Base-by-base conservation (phyloP, 2,329 filamentous ascomycete species). In the Alternaria sp. region DNA sequence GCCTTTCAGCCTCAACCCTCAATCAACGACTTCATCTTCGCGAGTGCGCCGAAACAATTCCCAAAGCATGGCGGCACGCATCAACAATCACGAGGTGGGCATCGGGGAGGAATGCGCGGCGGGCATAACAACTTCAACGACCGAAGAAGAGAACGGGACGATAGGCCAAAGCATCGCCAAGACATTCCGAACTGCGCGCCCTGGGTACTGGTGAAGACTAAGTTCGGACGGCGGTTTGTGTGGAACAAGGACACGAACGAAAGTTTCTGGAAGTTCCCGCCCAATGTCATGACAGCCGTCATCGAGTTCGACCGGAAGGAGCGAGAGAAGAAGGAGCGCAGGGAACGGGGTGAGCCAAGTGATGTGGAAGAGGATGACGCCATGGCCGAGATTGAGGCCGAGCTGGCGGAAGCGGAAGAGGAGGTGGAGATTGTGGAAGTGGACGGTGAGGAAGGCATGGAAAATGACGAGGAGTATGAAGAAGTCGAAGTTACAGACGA, bases 231-330 rank as follows among this genome's bases (percentile, higher is more conserved):
- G 59, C 87, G 94, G 54, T 99, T 99, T 74, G 93, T 94, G 3
- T 92, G 97, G 81, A 97, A 99, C 69, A 87, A 89, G 0, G 86
- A 86, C 55, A 97, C 94, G 67, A 92, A 94, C 38, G 86, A 93
- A 68, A 98, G 94, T 78, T 93, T 93, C 78, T 99, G 96, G 95
- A 93, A 93, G 72, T 95, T 97, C 71, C 95, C 95, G 0, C 88
- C 92, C 57, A 90, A 95, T 76, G 85, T 99, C 36, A 90, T 94
- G 85, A 89, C 90, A 62, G 93, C 88, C 0, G 86, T 90, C 2
- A 76, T 86, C 4, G 87, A 89, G 14, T 92, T 95, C 55, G 88
- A 90, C 72, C 81, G 81, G 25, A 82, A 92, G 57, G 93, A 97
- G 78, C 88, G 90, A 75, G 88, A 90, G 67, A 86, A 87, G 60